phyloP scores from a whole-genome alignment of 805 yeast genomes.

The Metschnikowia lunata region DNA sequence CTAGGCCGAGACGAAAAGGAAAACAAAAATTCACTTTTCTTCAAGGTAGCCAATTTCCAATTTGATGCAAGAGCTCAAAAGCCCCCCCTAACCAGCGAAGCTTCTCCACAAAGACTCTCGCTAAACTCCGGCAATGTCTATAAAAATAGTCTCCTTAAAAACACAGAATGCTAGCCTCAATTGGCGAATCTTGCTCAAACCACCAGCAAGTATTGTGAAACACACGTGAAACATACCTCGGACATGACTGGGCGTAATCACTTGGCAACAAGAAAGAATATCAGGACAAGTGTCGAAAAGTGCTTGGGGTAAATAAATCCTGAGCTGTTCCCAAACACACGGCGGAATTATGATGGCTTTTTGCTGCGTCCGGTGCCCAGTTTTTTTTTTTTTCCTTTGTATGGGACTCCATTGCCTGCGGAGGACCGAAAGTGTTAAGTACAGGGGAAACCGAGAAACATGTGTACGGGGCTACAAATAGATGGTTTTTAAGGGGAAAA shows the following conservation, averaged over 20 bases:
- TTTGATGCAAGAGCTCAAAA: background rate
- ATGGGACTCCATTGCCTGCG: too few species aligned
- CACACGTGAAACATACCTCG: conserved; percentile 18
- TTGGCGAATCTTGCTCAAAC: too few species aligned
- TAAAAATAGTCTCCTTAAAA: background rate
- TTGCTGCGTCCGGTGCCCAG: conserved; percentile 8
- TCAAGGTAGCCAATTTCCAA: background rate
- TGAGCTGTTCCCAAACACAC: background rate
- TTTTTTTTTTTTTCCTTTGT: too few species aligned
- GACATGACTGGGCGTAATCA: conserved; percentile 13
- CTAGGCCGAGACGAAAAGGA: too few species aligned
- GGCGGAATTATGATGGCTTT: background rate
- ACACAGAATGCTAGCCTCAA: too few species aligned
- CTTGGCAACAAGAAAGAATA: background rate
- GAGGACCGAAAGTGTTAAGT: too few species aligned
- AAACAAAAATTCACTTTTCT: too few species aligned
- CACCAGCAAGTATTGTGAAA: background rate
- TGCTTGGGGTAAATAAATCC: too few species aligned
- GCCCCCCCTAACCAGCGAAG: background rate
- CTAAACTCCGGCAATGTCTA: background rate
- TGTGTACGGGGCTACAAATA: too few species aligned
- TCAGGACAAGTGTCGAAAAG: too few species aligned
- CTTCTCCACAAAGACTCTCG: background rate
- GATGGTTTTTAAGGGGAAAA: too few species aligned
- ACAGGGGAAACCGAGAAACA: too few species aligned